Evolutionary conservation across 2,329 filamentous ascomycete species (phyloP).

Genomic region (Neoarthrinium moseri): DNA sequence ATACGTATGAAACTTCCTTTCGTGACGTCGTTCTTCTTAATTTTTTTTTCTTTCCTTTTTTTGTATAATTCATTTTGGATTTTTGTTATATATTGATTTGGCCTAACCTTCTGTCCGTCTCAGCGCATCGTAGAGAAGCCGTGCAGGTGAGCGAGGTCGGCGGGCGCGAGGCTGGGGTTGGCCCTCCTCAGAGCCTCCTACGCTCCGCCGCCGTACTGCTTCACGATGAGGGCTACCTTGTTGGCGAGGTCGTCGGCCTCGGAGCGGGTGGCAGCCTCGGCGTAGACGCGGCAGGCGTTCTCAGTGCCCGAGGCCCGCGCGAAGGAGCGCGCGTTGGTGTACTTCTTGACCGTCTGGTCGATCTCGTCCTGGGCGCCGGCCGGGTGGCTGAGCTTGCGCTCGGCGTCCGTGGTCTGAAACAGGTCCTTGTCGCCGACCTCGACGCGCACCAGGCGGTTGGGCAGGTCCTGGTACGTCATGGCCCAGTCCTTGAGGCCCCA

Average conservation of each 20-base stretch:
- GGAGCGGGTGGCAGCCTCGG: slow-evolving; percentile 83
- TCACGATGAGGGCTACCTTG: slow-evolving; percentile 75
- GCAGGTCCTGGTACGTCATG: slow-evolving; percentile 87
- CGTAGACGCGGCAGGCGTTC: slow-evolving; percentile 69
- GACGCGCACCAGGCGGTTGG: slow-evolving; percentile 91
- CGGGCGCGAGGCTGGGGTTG: not conserved
- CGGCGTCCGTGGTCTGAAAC: slow-evolving; percentile 90
- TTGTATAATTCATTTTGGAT: no score
- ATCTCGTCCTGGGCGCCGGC: slow-evolving; percentile 80
- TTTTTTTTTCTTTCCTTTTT: no score
- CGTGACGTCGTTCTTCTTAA: no score
- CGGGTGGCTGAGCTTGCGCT: slow-evolving; percentile 81
- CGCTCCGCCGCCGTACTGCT: slow-evolving; percentile 47
- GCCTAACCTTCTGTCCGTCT: no score
- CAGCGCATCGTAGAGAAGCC: no score
- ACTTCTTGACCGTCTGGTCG: slow-evolving; percentile 84
- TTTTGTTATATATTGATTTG: no score
- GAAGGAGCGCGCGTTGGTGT: slow-evolving; percentile 85
- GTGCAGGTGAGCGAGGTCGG: no score
- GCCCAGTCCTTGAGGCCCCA: slow-evolving; percentile 93
- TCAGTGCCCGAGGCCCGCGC: slow-evolving; percentile 93
- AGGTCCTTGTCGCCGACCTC: slow-evolving; percentile 84
- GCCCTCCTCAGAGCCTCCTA: slow-evolving; percentile 8
- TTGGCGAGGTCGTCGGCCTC: slow-evolving; percentile 90
- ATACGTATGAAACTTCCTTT: no score